Conservation (phyloP, 2,329 filamentous ascomycete species). For the Fusarium armeniacum region DNA sequence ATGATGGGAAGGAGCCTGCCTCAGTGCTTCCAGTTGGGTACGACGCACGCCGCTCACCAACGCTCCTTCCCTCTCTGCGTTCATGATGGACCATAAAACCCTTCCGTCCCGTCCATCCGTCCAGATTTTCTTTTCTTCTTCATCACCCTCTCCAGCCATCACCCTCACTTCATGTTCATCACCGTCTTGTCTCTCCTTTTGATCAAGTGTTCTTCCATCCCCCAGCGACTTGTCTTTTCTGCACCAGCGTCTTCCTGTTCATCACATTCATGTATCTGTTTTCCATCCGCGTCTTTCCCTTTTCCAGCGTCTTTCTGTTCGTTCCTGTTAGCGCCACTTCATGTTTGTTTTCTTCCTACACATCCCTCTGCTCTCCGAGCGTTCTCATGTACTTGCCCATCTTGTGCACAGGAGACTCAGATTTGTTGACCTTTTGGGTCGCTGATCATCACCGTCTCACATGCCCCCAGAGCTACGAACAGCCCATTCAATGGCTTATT, state of each 20-base stretch:
- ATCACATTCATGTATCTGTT: constrained; percentile 6
- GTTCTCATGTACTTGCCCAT: constrained; percentile 28
- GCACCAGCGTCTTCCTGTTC: background rate
- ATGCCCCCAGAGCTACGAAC: background rate
- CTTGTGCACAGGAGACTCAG: constrained; percentile 23
- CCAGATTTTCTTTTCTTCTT: constrained; percentile 8
- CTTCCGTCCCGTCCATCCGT: background rate
- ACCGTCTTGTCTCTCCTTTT: constrained; percentile 6
- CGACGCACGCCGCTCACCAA: background rate
- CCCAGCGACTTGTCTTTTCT: background rate
- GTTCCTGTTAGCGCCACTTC: background rate
- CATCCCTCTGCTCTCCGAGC: background rate
- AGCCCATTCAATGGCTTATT: constrained; percentile 6
- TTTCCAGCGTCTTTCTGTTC: background rate
- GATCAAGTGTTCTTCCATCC: background rate
- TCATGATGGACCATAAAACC: constrained; percentile 2
- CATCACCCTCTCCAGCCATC: constrained; percentile 2
- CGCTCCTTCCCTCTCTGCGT: constrained; percentile 6
- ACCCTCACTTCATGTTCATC: constrained; percentile 4
- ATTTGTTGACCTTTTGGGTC: constrained; percentile 21
- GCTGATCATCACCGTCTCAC: constrained; percentile 28
- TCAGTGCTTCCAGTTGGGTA: background rate
- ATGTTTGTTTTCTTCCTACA: background rate
- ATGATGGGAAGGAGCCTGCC: constrained; percentile 4
- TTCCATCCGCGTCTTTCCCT: background rate